Evolutionary conservation across 176 grass and related monocot species (phyloP).

Genomic region (Juncus inflexus): DNA sequence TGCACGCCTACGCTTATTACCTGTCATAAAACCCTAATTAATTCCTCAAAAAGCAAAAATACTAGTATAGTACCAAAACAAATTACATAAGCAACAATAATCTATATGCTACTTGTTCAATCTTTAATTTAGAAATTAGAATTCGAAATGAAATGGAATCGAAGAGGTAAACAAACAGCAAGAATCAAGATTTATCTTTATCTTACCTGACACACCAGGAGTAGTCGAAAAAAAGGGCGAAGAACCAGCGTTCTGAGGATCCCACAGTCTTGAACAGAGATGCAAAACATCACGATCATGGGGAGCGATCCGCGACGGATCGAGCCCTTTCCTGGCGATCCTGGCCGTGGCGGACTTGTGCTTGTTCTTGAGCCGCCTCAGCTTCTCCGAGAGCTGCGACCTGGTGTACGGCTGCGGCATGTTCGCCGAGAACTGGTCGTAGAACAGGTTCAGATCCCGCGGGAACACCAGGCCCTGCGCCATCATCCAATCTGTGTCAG

Average conservation of each 20-base stretch:
- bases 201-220: conserved; percentile 30
- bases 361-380: conserved; percentile 87
- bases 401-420: conserved; percentile 87
- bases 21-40: conserved; percentile 15
- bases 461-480: conserved; percentile 85
- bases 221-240: conserved; percentile 55
- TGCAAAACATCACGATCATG: conserved; percentile 95
- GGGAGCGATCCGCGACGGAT: conserved; percentile 76
- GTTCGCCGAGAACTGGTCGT: conserved; percentile 91
- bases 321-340: conserved; percentile 49
- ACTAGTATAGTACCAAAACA: not conserved
- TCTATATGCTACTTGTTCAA: too few species aligned
- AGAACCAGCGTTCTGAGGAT: conserved; percentile 59
- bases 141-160: too few species aligned
- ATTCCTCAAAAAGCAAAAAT: not conserved
- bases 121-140: too few species aligned
- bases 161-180: too few species aligned
- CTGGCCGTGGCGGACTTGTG: conserved; percentile 42
- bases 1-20: conserved; percentile 78
- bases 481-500: not conserved
- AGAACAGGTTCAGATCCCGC: conserved; percentile 90
- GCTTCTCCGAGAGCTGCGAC: conserved; percentile 94
- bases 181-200: not conserved
- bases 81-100: too few species aligned
- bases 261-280: conserved; percentile 90